These are phyloP conservation scores for Mycena venus DNA, from an alignment of 768 basidiomycete genomes.

Conservation along the genomic window DNA sequence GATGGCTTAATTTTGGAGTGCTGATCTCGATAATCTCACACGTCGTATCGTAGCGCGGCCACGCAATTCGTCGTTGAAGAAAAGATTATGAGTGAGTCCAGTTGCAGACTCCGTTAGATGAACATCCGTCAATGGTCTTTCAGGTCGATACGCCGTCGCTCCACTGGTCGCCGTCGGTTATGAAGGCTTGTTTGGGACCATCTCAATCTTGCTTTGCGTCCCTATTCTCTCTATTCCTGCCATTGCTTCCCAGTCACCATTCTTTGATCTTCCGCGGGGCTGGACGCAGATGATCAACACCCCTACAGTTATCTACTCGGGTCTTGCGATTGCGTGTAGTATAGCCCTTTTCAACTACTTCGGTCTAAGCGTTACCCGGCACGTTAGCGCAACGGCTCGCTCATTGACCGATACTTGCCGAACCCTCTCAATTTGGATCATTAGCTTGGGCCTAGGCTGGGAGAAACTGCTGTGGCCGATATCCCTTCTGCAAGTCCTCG, in stretches of 20 bases:
- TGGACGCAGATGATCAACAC: constrained; percentile 91
- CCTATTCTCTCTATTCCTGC: constrained; percentile 83
- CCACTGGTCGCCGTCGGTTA: constrained; percentile 95
- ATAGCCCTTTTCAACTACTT: constrained; percentile 92
- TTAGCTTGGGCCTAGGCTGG: constrained; percentile 93
- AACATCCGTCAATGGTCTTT: not conserved
- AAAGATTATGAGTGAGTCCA: constrained; percentile 83
- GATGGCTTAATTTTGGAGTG: constrained; percentile 21
- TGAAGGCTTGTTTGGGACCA: constrained; percentile 92
- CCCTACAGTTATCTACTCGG: constrained; percentile 76
- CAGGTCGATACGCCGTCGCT: constrained; percentile 80
- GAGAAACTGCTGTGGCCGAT: constrained; percentile 87
- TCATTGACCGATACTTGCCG: constrained; percentile 95
- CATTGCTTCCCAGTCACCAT: constrained; percentile 71
- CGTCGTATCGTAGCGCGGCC: constrained; percentile 74
- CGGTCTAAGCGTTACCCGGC: constrained; percentile 91
- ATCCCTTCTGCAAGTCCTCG: constrained; percentile 84
- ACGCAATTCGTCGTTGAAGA: constrained; percentile 97
- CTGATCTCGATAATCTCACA: not conserved
- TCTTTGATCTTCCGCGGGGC: constrained; percentile 92
- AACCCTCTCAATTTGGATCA: constrained; percentile 95
- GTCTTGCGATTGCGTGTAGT: constrained; percentile 78
- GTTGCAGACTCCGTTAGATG: not conserved
- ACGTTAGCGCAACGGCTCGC: constrained; percentile 93
- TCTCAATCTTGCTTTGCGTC: constrained; percentile 84